Evolutionary conservation across 2,329 filamentous ascomycete species (phyloP).

Genomic region (Biscogniauxia marginata): DNA sequence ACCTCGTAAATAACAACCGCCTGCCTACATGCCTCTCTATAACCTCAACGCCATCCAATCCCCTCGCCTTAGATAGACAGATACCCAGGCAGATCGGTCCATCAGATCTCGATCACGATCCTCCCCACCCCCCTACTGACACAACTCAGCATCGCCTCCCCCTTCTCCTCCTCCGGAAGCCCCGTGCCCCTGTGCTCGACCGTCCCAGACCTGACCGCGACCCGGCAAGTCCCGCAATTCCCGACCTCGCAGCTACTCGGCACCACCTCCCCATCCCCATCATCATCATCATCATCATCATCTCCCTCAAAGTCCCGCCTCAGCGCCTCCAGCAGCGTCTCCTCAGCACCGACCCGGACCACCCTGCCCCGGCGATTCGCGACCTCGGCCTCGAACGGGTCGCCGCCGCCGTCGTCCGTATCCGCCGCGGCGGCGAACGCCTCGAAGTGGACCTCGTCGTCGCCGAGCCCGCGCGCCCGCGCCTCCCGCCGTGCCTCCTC

Average conservation of each 20-base stretch:
- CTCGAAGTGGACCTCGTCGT: conserved; percentile 59
- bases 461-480: conserved; percentile 40
- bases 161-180: conserved; percentile 45
- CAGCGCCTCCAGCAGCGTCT: conserved; percentile 50
- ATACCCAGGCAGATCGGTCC: too few species aligned
- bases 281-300: conserved; percentile 29
- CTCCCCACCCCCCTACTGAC: conserved; percentile 51
- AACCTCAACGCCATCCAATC: not conserved
- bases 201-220: conserved; percentile 40
- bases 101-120: conserved; percentile 49
- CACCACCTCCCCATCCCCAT: conserved; percentile 31
- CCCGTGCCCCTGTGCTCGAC: conserved; percentile 52
- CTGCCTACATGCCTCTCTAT: too few species aligned
- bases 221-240: conserved; percentile 53
- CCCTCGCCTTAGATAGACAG: too few species aligned
- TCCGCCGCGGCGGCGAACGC: conserved; percentile 52
- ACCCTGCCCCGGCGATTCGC: conserved; percentile 37
- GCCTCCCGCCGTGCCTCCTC: conserved; percentile 46
- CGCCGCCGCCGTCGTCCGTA: conserved; percentile 54
- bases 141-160: conserved; percentile 46
- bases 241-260: conserved; percentile 53
- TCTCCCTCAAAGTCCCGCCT: conserved; percentile 39
- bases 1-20: too few species aligned
- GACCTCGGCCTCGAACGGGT: conserved; percentile 59
- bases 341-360: conserved; percentile 47